phyloP scores from a whole-genome alignment of 352 stramenopile genomes.

The Pythium guiyangense region DNA sequence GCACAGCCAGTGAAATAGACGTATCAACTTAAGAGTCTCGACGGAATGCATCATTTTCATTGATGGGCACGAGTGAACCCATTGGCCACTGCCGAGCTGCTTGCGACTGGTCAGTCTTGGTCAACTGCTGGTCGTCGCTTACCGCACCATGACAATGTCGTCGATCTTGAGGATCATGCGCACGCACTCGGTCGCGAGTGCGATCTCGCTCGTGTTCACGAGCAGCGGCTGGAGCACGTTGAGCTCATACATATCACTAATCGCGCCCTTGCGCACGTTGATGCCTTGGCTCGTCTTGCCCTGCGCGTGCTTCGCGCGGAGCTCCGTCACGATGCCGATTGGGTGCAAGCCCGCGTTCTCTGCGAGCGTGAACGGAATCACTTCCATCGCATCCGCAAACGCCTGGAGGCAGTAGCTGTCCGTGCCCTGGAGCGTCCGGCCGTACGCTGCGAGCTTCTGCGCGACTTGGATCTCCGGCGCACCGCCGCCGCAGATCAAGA shows the following conservation, averaged over 20 bases:
- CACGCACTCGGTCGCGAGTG: slow-evolving; percentile 97
- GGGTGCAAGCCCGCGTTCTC: slow-evolving; percentile 99
- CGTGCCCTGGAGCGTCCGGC: slow-evolving; percentile 91
- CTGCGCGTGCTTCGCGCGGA: slow-evolving; percentile 92
- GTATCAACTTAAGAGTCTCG: too few relatives aligned
- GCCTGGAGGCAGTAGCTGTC: slow-evolving; percentile 96
- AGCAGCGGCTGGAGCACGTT: slow-evolving; percentile 98
- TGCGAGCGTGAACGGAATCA: slow-evolving; percentile 99
- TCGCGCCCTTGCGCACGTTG: slow-evolving; percentile 94
- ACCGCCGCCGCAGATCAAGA: slow-evolving; percentile 97
- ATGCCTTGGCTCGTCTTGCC: slow-evolving; percentile 93
- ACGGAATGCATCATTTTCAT: too few relatives aligned
- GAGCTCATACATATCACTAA: slow-evolving; percentile 98
- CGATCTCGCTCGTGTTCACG: slow-evolving; percentile 97
- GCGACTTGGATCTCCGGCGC: slow-evolving; percentile 97
- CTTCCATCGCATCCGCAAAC: slow-evolving; percentile 96
- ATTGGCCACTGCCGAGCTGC: too few relatives aligned
- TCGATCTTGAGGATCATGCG: slow-evolving; percentile 99
- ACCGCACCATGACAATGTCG: slow-evolving; percentile 97
- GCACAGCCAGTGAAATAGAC: too few relatives aligned
- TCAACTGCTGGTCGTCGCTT: slow-evolving; percentile 21
- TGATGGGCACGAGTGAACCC: too few relatives aligned
- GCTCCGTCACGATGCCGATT: slow-evolving; percentile 98
- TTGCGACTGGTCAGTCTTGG: too few relatives aligned
- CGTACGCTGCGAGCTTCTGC: slow-evolving; percentile 91